These are phyloP conservation scores for Acacia confusa DNA, from an alignment of 306 rosid species.

Conservation along the genomic window DNA sequence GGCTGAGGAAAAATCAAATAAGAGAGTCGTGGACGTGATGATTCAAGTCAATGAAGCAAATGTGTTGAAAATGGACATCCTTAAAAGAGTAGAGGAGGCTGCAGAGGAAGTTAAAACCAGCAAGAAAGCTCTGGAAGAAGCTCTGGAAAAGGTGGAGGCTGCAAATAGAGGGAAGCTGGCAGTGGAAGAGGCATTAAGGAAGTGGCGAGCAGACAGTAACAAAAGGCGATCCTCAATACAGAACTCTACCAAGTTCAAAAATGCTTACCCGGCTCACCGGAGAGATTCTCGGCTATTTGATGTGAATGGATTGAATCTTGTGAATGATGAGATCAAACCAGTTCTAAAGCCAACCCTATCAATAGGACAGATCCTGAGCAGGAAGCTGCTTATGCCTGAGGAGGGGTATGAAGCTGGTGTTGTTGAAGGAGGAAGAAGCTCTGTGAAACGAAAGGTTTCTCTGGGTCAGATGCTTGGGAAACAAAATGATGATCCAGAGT, in stretches of 20 bases:
- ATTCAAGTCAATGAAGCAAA: slow-evolving; percentile 71
- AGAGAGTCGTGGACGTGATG: slow-evolving; percentile 71
- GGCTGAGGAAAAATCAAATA: slow-evolving; percentile 65
- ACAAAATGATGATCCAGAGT: slow-evolving; percentile 51
- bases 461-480: slow-evolving; percentile 90
- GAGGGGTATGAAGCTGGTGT: slow-evolving; percentile 43
- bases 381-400: slow-evolving; percentile 71
- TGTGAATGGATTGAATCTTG: slow-evolving; percentile 60
- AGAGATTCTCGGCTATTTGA: slow-evolving; percentile 57
- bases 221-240: slow-evolving; percentile 62
- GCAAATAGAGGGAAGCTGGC: slow-evolving; percentile 82
- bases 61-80: slow-evolving; percentile 58
- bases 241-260: slow-evolving; percentile 69
- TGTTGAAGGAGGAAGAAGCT: slow-evolving; percentile 42
- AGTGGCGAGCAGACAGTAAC: slow-evolving; percentile 74
- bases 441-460: slow-evolving; percentile 69
- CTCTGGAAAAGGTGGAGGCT: slow-evolving; percentile 79
- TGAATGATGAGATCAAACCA: slow-evolving; percentile 47
- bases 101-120: slow-evolving; percentile 75
- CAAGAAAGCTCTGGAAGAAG: slow-evolving; percentile 76
- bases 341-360: slow-evolving; percentile 77
- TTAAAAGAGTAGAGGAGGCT: slow-evolving; percentile 78
- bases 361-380: slow-evolving; percentile 84
- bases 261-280: slow-evolving; percentile 48
- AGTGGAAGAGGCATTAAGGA: slow-evolving; percentile 86